These are phyloP conservation scores for Rhynchospora pubera DNA, from an alignment of 176 grass and related monocot genomes.

Conservation along the genomic window DNA sequence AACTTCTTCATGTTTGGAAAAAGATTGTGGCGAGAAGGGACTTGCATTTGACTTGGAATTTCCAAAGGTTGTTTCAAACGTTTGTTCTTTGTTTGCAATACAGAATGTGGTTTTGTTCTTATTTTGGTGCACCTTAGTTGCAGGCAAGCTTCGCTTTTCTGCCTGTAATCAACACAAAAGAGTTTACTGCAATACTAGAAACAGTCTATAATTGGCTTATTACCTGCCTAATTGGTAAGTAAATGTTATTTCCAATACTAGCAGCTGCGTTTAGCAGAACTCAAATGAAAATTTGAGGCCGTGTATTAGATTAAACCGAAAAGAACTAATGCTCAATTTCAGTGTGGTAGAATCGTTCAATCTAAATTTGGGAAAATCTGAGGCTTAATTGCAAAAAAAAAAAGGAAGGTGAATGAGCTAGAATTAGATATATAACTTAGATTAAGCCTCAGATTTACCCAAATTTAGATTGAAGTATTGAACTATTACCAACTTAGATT, in stretches of 20 bases:
- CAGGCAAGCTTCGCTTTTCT: not conserved
- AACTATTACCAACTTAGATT: not conserved
- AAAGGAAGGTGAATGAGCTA: no score
- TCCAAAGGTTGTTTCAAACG: not conserved
- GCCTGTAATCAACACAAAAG: not conserved
- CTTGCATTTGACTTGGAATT: slow-evolving; percentile 16
- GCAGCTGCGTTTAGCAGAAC: not conserved
- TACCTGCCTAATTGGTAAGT: not conserved
- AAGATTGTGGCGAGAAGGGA: slow-evolving; percentile 30
- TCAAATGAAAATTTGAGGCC: not conserved
- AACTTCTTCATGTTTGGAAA: slow-evolving; percentile 59
- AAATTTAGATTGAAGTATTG: no score
- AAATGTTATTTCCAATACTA: not conserved
- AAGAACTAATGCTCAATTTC: no score
- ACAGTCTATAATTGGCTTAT: not conserved
- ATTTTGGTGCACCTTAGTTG: not conserved
- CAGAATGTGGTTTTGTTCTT: not conserved
- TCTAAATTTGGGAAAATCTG: no score
- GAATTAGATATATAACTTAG: not conserved
- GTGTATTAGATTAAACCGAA: not conserved
- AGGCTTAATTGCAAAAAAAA: no score
- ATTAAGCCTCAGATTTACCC: not conserved
- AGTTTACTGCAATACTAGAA: not conserved
- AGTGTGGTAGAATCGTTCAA: no score
- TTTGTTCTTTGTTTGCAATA: not conserved